Evolutionary conservation across 2,329 filamentous ascomycete species (phyloP).

Genomic region (Sporothrix euskadiensis): DNA sequence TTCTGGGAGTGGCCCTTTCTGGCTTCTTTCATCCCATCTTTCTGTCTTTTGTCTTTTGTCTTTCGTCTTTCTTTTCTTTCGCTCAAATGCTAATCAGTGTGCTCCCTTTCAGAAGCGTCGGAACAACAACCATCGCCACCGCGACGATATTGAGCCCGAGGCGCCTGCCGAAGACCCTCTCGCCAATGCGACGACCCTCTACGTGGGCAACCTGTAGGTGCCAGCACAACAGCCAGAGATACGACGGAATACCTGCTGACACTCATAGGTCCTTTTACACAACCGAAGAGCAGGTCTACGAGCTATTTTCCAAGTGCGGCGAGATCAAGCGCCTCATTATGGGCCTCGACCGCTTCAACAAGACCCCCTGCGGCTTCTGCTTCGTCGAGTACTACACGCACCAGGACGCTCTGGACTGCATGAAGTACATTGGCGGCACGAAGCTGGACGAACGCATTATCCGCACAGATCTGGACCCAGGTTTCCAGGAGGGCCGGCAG

Average conservation of each 20-base stretch:
- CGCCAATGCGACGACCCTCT: slow-evolving; percentile 86
- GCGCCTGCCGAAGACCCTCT: slow-evolving; percentile 74
- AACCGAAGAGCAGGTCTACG: slow-evolving; percentile 97
- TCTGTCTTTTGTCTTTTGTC: not conserved
- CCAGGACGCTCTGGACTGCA: slow-evolving; percentile 92
- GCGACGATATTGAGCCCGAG: slow-evolving; percentile 60
- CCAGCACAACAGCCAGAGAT: not conserved
- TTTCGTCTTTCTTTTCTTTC: not conserved
- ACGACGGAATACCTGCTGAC: not conserved
- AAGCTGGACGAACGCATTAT: slow-evolving; percentile 98
- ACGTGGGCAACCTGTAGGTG: slow-evolving; percentile 85
- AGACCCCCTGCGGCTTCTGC: slow-evolving; percentile 98
- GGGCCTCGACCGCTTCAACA: slow-evolving; percentile 94
- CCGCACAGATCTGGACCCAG: slow-evolving; percentile 90
- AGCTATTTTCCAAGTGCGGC: slow-evolving; percentile 92
- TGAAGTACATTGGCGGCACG: slow-evolving; percentile 98
- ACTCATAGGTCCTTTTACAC: slow-evolving; percentile 83
- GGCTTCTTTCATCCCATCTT: not conserved
- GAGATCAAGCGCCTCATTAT: slow-evolving; percentile 98
- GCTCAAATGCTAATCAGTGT: slow-evolving; percentile 24
- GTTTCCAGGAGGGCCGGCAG: slow-evolving; percentile 93
- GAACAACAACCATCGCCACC: slow-evolving; percentile 58
- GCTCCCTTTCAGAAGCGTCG: slow-evolving; percentile 57
- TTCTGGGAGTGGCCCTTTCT: not conserved
- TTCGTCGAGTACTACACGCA: slow-evolving; percentile 99